Base-by-base conservation (phyloP, 2,329 filamentous ascomycete species). In the Bipolaris victoriae region DNA sequence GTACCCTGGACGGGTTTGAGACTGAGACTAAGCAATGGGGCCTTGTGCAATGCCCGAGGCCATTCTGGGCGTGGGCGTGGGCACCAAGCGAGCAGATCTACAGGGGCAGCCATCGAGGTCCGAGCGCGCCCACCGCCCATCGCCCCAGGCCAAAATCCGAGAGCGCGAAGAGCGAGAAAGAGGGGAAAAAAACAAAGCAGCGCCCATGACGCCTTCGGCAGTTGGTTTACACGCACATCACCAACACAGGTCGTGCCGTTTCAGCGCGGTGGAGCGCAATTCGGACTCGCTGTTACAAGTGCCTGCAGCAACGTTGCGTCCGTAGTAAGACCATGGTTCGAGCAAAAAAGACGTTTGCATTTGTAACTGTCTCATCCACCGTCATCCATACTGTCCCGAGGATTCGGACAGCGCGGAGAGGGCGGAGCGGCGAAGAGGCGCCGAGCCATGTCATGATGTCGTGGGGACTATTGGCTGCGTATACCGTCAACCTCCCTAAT, bases 401-500 rank as follows among this genome's bases (percentile, higher is more conserved):
- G 55, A 56, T 57, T 40, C 65, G 69, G 71, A 68, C 55, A 60
- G 55, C 64, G 71, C 59, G 66, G 70, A 73, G 70, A 68, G 62
- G 44, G 70, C 58, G 65, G 70, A 73, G 70, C 67, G 62, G 45
- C 58, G 60, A 65, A 43, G 54, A 62, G 60, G 56, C 52, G 37
- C 58, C 60, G 57, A 64, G 62, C 58, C 62, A 31, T 31, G 29
- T 31, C 10, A 31, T 13, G 29, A 5, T 31, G 29, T 3, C 10
- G 10, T 9, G 10, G 29, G 29, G 29, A 31, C 29, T 31, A 31
- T 31, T 31, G 29, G 29, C 29, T 31, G 40, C 40, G 40, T 43
- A 43, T 26, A 43, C 6, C 7, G 11, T 31, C 29, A 3, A 31
- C 29, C 10, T 31, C 29, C 29, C 29, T 31, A 31, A 20, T 20